phyloP scores from a whole-genome alignment of 169 alveolate species.

The Plasmodium berghei region DNA sequence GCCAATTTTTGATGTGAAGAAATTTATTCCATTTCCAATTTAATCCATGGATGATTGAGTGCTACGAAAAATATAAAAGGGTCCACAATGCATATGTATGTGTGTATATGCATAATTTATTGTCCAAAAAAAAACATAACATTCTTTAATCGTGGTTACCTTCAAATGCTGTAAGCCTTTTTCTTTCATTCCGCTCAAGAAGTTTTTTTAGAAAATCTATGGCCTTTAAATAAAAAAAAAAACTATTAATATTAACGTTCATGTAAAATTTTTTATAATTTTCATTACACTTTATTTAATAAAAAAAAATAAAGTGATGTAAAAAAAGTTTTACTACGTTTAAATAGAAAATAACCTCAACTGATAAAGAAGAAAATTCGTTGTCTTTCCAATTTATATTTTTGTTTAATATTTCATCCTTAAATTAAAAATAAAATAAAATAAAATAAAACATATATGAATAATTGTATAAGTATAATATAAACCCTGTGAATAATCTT shows the following conservation, averaged over 20 bases:
- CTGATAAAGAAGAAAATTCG: constrained; percentile 61
- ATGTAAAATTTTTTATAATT: not conserved
- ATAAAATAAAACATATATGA: not conserved
- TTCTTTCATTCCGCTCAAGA: constrained; percentile 61
- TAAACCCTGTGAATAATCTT: not conserved
- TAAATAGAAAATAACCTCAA: constrained; percentile 10
- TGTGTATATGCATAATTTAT: not conserved
- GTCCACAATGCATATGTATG: not conserved
- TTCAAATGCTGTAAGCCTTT: constrained; percentile 60
- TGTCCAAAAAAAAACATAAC: not conserved
- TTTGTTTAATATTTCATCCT: constrained; percentile 64
- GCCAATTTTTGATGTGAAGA: not conserved
- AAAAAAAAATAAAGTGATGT: not conserved
- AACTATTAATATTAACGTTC: not conserved
- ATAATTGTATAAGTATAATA: not conserved
- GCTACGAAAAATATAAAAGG: constrained; percentile 2
- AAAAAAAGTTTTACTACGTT: not conserved
- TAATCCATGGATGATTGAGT: constrained; percentile 42
- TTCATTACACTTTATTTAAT: not conserved
- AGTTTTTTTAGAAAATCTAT: constrained; percentile 67
- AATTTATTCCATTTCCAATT: constrained; percentile 18
- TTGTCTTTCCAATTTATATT: constrained; percentile 59
- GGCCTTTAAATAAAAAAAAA: constrained; percentile 32
- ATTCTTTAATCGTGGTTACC: constrained; percentile 8
- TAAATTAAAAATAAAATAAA: not conserved